A percentile compares a stretch with the other conserved stretches of the same genome.
These are phyloP conservation scores for Psilocybe subaeruginosa DNA, from an alignment of 768 basidiomycete genomes.

Conservation along the genomic window DNA sequence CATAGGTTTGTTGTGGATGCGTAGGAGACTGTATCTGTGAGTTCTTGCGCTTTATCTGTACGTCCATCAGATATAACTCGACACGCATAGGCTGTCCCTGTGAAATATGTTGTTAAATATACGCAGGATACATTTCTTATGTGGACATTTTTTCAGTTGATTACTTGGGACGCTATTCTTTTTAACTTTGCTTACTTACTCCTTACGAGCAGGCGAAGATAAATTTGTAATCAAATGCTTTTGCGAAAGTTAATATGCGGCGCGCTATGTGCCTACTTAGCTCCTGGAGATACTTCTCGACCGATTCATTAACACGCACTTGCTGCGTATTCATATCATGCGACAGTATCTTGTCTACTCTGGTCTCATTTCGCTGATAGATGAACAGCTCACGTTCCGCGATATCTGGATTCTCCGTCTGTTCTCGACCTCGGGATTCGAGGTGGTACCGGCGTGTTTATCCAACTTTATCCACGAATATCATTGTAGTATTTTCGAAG, in stretches of 20 bases:
- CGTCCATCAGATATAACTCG: background rate
- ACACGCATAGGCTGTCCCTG: slow-evolving; percentile 11
- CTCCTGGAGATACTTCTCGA: background rate
- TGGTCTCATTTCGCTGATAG: too few relatives aligned
- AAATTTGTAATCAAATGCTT: background rate
- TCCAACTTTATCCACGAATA: background rate
- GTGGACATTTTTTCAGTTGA: background rate
- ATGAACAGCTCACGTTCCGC: too few relatives aligned
- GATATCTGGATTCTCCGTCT: too few relatives aligned
- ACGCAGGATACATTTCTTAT: background rate
- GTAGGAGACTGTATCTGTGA: slow-evolving; percentile 16
- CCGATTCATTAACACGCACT: background rate
- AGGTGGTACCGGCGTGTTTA: background rate
- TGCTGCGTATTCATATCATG: background rate
- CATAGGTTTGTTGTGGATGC: slow-evolving; percentile 17
- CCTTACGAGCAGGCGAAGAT: too few relatives aligned
- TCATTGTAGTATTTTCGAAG: background rate
- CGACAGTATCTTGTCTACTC: background rate
- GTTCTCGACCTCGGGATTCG: background rate
- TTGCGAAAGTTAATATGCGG: slow-evolving; percentile 3
- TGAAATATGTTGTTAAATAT: slow-evolving; percentile 14
- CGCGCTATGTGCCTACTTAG: background rate
- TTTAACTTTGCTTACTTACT: background rate
- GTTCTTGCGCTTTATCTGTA: background rate
- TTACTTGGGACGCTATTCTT: background rate